These are phyloP conservation scores for Metschnikowia koreensis DNA, from an alignment of 805 yeast species.

Conservation along the genomic window DNA sequence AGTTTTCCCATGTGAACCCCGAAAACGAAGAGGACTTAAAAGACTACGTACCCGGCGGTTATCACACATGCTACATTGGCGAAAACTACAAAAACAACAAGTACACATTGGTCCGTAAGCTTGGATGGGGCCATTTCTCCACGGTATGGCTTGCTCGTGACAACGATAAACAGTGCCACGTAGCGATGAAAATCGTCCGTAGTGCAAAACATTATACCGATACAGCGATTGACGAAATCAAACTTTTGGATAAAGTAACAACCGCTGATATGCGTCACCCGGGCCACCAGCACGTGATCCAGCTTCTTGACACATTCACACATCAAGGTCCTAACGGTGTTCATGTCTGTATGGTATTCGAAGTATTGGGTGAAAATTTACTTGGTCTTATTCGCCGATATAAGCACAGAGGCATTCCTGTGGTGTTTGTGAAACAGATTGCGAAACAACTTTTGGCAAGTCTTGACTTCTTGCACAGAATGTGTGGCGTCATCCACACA, in stretches of 20 bases:
- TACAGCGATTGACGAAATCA: conserved; percentile 65
- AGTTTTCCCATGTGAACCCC: conserved; percentile 20
- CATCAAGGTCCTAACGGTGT: conserved; percentile 61
- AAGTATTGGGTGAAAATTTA: conserved; percentile 61
- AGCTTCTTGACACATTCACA: conserved; percentile 53
- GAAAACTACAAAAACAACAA: conserved; percentile 48
- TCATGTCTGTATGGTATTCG: conserved; percentile 67
- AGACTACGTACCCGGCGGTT: conserved; percentile 61
- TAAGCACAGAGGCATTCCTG: conserved; percentile 44
- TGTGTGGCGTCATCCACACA: conserved; percentile 54
- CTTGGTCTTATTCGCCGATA: conserved; percentile 50
- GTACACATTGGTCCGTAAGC: conserved; percentile 46
- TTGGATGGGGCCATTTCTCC: conserved; percentile 73
- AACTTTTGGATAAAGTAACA: conserved; percentile 64
- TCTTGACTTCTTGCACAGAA: conserved; percentile 53
- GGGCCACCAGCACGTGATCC: conserved; percentile 53
- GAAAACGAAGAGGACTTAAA: conserved; percentile 48
- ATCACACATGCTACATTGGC: conserved; percentile 59
- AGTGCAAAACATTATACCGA: conserved; percentile 52
- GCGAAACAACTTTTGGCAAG: conserved; percentile 57
- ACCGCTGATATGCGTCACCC: conserved; percentile 42
- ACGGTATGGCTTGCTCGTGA: conserved; percentile 68
- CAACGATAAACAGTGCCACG: conserved; percentile 54
- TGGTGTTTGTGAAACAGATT: conserved; percentile 53
- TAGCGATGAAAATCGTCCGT: conserved; percentile 62